Base-by-base conservation (phyloP, 2,329 filamentous ascomycete species). In the Claviceps africana region DNA sequence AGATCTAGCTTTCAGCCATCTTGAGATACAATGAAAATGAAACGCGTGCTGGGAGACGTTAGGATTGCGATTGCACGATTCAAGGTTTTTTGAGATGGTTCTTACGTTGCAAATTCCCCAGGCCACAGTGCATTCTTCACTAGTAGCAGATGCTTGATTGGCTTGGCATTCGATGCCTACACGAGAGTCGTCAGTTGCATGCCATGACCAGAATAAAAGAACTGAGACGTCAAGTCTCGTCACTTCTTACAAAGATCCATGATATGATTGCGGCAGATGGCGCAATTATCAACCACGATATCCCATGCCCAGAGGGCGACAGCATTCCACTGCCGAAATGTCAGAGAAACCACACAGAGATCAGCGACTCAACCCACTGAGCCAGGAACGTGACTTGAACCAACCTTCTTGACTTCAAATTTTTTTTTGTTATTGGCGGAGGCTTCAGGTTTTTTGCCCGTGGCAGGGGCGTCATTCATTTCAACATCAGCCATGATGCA, bases 251-350 rank as follows among this genome's bases (percentile, higher is more conserved):
- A 98, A 30, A 98, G 77, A 69, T 98, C 93, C 93, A 98, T 98
- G 70, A 98, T 98, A 69, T 98, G 93, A 68, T 98, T 98, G 66
- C 93, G 81, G 76, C 93, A 98, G 66, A 98, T 98, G 62, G 93
- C 93, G 67, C 93, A 98, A 78, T 98, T 98, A 72, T 98, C 93
- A 56, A 98, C 93, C 33, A 97, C 90, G 54, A 98, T 98, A 67
- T 98, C 93, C 93, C 93, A 98, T 0, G 93, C 93, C 93, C 93
- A 98, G 2, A 98, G 78, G 42, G 93, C 90, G 50, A 98, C 93
- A 0, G 93, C 93, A 63, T 97, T 97, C 93, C 93, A 98, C 91
- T 96, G 63, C 44, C 57, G 19, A 42, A 33, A 25, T 22, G 28
- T 53, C 35, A 47, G 40, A 48, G 43, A 28, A 11, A 19, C 25